Evolutionary conservation across 1,284 basidiomycete species (phyloP).

Genomic region (Fereydounia khargensis): DNA sequence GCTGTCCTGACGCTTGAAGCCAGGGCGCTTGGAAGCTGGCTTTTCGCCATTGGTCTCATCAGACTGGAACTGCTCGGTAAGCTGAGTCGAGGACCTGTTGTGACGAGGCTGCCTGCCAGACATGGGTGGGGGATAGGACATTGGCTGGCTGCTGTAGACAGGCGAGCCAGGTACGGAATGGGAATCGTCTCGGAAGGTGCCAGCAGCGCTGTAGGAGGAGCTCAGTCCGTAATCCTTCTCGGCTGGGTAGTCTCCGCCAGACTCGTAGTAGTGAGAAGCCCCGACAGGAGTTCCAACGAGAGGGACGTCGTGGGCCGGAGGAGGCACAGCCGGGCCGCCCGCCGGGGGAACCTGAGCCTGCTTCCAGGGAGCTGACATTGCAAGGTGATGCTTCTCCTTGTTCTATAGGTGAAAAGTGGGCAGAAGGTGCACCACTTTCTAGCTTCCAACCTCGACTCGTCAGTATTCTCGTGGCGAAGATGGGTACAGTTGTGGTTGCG

Average conservation of each 20-base stretch:
- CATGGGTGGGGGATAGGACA: slow-evolving; percentile 2
- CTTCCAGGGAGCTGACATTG: neutral
- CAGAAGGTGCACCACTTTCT: no score
- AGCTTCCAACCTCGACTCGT: no score
- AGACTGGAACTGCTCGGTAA: slow-evolving; percentile 6
- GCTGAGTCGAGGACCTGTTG: slow-evolving; percentile 6
- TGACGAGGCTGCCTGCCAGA: no score
- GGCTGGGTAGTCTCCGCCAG: slow-evolving; percentile 11
- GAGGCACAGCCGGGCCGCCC: neutral
- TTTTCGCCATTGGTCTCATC: slow-evolving; percentile 4
- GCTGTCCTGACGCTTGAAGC: slow-evolving; percentile 21
- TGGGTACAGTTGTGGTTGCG: no score
- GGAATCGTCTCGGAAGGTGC: slow-evolving; percentile 16
- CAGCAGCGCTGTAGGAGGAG: slow-evolving; percentile 13
- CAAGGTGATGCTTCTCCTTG: no score
- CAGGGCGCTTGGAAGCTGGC: slow-evolving; percentile 8
- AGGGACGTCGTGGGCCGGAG: slow-evolving; percentile 16
- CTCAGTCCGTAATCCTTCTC: slow-evolving; percentile 25
- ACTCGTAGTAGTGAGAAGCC: slow-evolving; percentile 17
- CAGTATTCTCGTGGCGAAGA: no score
- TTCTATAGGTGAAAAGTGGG: no score
- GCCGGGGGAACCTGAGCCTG: no score
- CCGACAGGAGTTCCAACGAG: slow-evolving; percentile 13
- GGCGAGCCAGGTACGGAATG: neutral
- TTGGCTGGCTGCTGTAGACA: neutral